Conservation (phyloP, 2,329 filamentous ascomycete species). For the Chrysoporthe cubensis region DNA sequence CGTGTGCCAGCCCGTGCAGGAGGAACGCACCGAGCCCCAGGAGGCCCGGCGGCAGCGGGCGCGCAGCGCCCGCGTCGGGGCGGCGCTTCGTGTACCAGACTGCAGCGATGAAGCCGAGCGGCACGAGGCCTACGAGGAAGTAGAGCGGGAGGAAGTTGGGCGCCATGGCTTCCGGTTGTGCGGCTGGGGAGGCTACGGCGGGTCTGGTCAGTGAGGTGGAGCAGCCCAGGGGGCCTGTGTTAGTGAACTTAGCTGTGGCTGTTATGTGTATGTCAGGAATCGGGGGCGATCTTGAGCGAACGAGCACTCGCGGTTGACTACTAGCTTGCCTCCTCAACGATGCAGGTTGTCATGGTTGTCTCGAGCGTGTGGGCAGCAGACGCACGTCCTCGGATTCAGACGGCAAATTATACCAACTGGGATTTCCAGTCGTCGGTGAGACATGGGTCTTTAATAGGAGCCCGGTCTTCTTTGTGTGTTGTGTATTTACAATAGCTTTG, state of each 20-base stretch:
- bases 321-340: too few relatives aligned
- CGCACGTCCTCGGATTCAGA: too few relatives aligned
- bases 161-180: background rate
- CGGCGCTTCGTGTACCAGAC: slow-evolving; percentile 8
- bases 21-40: background rate
- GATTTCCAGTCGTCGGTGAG: too few relatives aligned
- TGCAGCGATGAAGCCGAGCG: slow-evolving; percentile 15
- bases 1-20: background rate
- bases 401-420: background rate
- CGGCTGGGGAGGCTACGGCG: background rate
- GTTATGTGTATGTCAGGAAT: too few relatives aligned
- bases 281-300: too few relatives aligned
- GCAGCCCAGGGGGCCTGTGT: too few relatives aligned
- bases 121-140: slow-evolving; percentile 19
- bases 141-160: slow-evolving; percentile 22
- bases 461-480: too few relatives aligned
- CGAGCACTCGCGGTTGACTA: too few relatives aligned
- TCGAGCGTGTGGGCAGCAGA: too few relatives aligned
- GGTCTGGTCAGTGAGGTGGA: background rate
- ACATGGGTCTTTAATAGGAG: background rate
- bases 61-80: background rate
- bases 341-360: too few relatives aligned
- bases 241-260: too few relatives aligned
- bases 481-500: background rate
- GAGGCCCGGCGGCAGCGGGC: background rate